Percentiles rank a stretch among this genome's conserved stretches.
Evolutionary conservation across 2,329 filamentous ascomycete genomes (phyloP).

Genomic region (Nigrospora oryzae): DNA sequence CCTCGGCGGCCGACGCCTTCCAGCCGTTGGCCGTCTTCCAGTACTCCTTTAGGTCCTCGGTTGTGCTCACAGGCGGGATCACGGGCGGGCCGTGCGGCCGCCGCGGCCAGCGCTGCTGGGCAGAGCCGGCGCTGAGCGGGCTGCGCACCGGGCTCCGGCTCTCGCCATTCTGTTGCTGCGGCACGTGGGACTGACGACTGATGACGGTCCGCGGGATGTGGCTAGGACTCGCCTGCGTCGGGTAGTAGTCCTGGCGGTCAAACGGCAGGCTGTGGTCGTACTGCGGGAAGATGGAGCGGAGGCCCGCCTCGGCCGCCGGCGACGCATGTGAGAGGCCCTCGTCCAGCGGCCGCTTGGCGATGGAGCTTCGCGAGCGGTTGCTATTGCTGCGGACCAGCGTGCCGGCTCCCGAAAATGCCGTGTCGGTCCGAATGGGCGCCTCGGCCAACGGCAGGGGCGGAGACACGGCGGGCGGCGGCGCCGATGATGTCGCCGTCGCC

Average conservation of each 20-base stretch:
- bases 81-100: conserved; percentile 31
- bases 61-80: conserved; percentile 43
- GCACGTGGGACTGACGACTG: conserved; percentile 55
- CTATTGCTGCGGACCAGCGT: conserved; percentile 41
- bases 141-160: conserved; percentile 19
- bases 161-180: conserved; percentile 17
- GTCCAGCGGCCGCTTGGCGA: conserved; percentile 43
- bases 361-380: conserved; percentile 44
- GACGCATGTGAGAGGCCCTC: conserved; percentile 18
- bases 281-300: conserved; percentile 68
- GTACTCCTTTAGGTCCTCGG: conserved; percentile 53
- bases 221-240: conserved; percentile 55
- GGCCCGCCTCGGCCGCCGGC: conserved; percentile 23
- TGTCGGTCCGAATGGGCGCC: conserved; percentile 36
- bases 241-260: conserved; percentile 61
- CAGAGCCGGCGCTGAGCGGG: conserved; percentile 19
- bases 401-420: conserved; percentile 41
- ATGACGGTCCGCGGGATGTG: conserved; percentile 57
- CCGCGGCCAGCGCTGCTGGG: conserved; percentile 16
- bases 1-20: conserved; percentile 52
- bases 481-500: conserved; percentile 14
- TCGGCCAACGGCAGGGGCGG: conserved; percentile 32
- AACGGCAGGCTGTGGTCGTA: conserved; percentile 63
- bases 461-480: conserved; percentile 17
- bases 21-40: conserved; percentile 67